These are phyloP conservation scores for Sordariomycetes sp. DNA, from an alignment of 2,329 filamentous ascomycete species.

Conservation along the genomic window DNA sequence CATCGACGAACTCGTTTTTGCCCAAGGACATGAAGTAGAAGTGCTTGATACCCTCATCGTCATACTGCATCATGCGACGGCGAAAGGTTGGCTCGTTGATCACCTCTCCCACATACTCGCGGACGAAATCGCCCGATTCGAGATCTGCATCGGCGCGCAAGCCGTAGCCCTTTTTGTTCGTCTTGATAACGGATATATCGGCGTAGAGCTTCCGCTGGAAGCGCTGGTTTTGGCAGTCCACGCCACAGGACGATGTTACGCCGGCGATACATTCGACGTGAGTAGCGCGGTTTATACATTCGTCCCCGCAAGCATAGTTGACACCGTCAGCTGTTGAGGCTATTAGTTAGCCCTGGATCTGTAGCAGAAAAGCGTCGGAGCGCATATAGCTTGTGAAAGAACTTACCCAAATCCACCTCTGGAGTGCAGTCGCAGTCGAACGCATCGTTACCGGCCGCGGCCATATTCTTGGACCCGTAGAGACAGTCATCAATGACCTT, in stretches of 20 bases:
- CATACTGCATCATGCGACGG: slow-evolving; percentile 83
- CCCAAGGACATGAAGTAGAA: slow-evolving; percentile 99
- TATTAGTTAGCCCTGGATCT: background rate
- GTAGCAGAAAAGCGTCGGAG: background rate
- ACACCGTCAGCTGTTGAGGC: slow-evolving; percentile 40
- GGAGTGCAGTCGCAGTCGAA: slow-evolving; percentile 92
- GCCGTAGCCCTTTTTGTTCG: slow-evolving; percentile 94
- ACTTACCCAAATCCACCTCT: slow-evolving; percentile 72
- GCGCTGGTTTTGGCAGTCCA: slow-evolving; percentile 84
- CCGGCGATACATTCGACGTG: slow-evolving; percentile 88
- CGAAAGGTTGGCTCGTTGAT: slow-evolving; percentile 89
- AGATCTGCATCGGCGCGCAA: slow-evolving; percentile 73
- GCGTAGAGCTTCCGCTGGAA: slow-evolving; percentile 89
- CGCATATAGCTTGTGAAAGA: background rate
- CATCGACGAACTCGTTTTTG: slow-evolving; percentile 94
- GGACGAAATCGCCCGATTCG: slow-evolving; percentile 81
- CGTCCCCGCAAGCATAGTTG: slow-evolving; percentile 86
- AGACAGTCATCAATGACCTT: slow-evolving; percentile 74
- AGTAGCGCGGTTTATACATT: slow-evolving; percentile 96
- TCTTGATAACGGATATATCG: slow-evolving; percentile 89
- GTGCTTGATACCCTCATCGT: slow-evolving; percentile 93
- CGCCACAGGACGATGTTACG: slow-evolving; percentile 72
- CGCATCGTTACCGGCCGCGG: slow-evolving; percentile 78
- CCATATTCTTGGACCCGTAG: slow-evolving; percentile 86
- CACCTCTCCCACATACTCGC: slow-evolving; percentile 96